Evolutionary conservation across 2,329 filamentous ascomycete genomes (phyloP), one percentile per base, ranked within the genome.

Genomic region (Leptographium lundbergii): DNA sequence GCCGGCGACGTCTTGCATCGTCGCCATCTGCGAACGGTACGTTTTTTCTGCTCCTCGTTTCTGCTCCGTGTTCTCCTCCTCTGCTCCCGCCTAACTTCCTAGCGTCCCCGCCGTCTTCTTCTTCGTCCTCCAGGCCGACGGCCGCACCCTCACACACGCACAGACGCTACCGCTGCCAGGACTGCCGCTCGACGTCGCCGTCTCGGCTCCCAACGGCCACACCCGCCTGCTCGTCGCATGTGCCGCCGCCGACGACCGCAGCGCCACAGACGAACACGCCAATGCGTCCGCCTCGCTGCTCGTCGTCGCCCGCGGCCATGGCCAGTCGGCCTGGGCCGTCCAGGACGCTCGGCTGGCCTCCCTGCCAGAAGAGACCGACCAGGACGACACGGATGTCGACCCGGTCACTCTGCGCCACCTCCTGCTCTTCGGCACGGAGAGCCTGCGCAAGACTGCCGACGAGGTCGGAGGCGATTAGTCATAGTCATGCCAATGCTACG

Each of bases 41-140:
- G 76, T 13, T 17, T 17, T 48, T 25, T 36, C 10, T 48, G 36
- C 17, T 36, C n/a, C 11, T 27, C 22, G 9, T 27, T n/a, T 51
- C 27, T 51, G 2, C 25, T 47, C 24, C 42, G 14, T 50, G 36
- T 17, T 39, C 36, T 39, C 14, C 13, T 17, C 17, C 36, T 50
- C 9, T 17, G 7, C 24, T 24, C 6, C 14, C n/a, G 10, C n/a
- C 36, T 39, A 39, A 53, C 27, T 29, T 42, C 22, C 34, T 62
- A 83, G 78, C 42, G 68, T 80, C 58, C 80, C 83, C 60, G 87
- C 79, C 48, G 72, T 95, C 10, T 84, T 92, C 69, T 73, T 80
- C 59, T 88, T 86, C 73, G 71, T 72, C n/a, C 74, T 87, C 45
- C 69, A 69, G n/a, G 61, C 68, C 1, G 69, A 79, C 55, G 61